phyloP scores from a whole-genome alignment of 495 filamentous ascomycete genomes.

The Eremomyces bilateralis region DNA sequence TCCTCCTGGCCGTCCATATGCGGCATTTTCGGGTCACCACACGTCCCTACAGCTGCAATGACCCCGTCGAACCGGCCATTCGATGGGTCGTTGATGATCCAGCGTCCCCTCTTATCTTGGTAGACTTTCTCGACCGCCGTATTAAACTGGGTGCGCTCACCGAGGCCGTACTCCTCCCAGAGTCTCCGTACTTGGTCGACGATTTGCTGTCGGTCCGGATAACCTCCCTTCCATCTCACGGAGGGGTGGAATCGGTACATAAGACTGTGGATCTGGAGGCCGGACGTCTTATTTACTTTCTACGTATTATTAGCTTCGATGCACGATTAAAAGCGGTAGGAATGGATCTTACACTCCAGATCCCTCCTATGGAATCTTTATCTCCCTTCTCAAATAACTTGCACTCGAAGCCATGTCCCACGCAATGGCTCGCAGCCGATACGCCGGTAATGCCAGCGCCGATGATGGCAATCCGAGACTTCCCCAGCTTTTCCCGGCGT shows the following conservation, averaged over 20 bases:
- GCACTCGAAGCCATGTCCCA: slow-evolving; percentile 73
- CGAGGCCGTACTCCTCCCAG: slow-evolving; percentile 56
- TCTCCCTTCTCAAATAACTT: slow-evolving; percentile 51
- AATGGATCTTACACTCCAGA: slow-evolving; percentile 47
- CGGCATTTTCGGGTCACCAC: slow-evolving; percentile 55
- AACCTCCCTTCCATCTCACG: slow-evolving; percentile 47
- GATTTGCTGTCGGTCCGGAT: slow-evolving; percentile 55
- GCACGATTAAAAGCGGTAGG: too few relatives aligned
- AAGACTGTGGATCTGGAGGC: slow-evolving; percentile 61
- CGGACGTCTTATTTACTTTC: slow-evolving; percentile 65
- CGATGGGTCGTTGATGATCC: slow-evolving; percentile 54
- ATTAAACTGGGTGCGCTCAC: slow-evolving; percentile 48
- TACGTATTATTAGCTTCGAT: slow-evolving; percentile 18
- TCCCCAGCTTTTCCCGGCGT: slow-evolving; percentile 26
- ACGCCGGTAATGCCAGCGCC: slow-evolving; percentile 69
- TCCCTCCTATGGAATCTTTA: slow-evolving; percentile 46
- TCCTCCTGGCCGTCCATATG: slow-evolving; percentile 39
- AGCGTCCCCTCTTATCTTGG: slow-evolving; percentile 43
- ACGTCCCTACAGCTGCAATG: slow-evolving; percentile 56
- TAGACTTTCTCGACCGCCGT: slow-evolving; percentile 44
- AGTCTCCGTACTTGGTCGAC: slow-evolving; percentile 44
- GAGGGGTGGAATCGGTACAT: slow-evolving; percentile 84
- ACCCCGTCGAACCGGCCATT: slow-evolving; percentile 59
- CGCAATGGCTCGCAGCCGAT: slow-evolving; percentile 61
- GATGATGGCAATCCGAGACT: slow-evolving; percentile 58